Conservation (phyloP, 2,329 filamentous ascomycete genomes). For the Echinosphaeria canescens region DNA sequence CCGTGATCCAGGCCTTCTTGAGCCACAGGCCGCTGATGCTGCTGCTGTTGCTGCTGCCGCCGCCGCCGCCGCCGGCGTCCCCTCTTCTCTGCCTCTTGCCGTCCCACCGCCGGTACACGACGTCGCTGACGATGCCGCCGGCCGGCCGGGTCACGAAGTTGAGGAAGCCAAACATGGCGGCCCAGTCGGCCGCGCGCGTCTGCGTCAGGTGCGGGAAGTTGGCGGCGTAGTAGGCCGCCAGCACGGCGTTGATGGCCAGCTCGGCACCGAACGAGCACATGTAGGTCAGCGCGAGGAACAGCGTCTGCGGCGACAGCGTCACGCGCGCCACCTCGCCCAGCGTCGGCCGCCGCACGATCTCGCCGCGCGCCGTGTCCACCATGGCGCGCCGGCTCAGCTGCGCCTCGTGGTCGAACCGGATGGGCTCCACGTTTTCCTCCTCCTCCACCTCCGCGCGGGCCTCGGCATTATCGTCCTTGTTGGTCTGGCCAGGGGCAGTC, state of each 20-base stretch:
- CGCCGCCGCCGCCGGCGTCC: constrained; percentile 1
- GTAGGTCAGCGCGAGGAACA: constrained; percentile 33
- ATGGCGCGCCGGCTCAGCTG: constrained; percentile 25
- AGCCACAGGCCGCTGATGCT: constrained; percentile 19
- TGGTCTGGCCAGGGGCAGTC: too few relatives aligned
- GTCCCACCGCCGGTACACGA: constrained; percentile 19
- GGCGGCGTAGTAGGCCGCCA: constrained; percentile 34
- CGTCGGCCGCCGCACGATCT: constrained; percentile 31
- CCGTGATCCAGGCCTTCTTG: constrained; percentile 35
- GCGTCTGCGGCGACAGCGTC: constrained; percentile 27
- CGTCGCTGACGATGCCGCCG: constrained; percentile 34
- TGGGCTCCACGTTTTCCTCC: constrained; percentile 8
- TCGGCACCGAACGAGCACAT: constrained; percentile 41
- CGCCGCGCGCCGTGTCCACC: constrained; percentile 28
- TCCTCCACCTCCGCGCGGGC: constrained; percentile 13
- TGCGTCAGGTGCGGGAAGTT: constrained; percentile 36
- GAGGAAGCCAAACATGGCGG: constrained; percentile 54
- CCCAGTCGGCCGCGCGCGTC: constrained; percentile 36
- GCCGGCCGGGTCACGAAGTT: constrained; percentile 46
- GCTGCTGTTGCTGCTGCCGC: too few relatives aligned
- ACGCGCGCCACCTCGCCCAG: constrained; percentile 22
- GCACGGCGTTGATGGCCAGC: constrained; percentile 37
- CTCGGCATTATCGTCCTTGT: too few relatives aligned
- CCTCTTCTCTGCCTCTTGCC: too few relatives aligned
- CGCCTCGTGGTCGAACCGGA: constrained; percentile 20